Evolutionary conservation across 768 basidiomycete genomes (phyloP), one percentile per base, ranked within the genome.

Genomic region (Pleurotus pulmonarius): DNA sequence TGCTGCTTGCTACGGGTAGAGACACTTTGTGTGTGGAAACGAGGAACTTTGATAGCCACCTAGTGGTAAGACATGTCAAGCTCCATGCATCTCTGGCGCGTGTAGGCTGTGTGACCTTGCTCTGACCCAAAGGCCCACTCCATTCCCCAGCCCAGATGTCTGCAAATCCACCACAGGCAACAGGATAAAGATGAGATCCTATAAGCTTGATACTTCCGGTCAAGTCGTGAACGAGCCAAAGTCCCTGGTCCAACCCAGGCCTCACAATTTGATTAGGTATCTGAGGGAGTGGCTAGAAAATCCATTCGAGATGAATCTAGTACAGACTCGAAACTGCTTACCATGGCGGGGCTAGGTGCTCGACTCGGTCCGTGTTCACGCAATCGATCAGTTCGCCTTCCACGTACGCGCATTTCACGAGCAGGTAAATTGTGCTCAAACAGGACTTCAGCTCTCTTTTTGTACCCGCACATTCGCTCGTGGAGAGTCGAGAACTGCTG

Each of bases 21-120:
- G 15, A 3, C 5, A 34, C 29, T 37, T 5, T 55, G 29, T 13
- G 40, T 13, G 9, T 55, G 24, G 34, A 55, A 38, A 12, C 54
- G 41, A 11, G 40, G 37, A 5, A 55, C 54, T 25, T 55, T 55
- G 41, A 55, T 46, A 11, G 54, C 54, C 25, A 55, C 54, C 54
- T 46, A 3, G 15, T 16, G n/a, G 16, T 16, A 1, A 26, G 46
- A 3, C 2, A 13, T 16, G 11, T 9, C 39, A 25, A 46, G 16
- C 43, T 48, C 11, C n/a, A n/a, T n/a, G n/a, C n/a, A n/a, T n/a
- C n/a, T n/a, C n/a, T n/a, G n/a, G n/a, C n/a, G n/a, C n/a, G n/a
- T n/a, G n/a, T n/a, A n/a, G n/a, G n/a, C n/a, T n/a, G n/a, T n/a
- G n/a, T n/a, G n/a, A n/a, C 54, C 54, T 55, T 55, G 13, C 22